phyloP scores from a whole-genome alignment of 768 basidiomycete species.

The Albatrellus ellisii region DNA sequence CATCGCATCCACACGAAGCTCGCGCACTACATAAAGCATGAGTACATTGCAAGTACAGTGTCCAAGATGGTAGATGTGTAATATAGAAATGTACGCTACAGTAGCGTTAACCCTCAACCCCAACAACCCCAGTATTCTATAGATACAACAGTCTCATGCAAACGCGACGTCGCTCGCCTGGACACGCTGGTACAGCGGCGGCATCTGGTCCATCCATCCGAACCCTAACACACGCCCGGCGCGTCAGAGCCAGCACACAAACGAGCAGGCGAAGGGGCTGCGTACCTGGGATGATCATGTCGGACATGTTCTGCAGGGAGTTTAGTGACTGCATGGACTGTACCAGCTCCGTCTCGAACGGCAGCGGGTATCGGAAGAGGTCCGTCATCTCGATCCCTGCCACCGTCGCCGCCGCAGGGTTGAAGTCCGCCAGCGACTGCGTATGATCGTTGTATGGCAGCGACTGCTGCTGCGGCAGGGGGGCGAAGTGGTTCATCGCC shows the following conservation, averaged over 20 bases:
- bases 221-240: slow-evolving; percentile 1
- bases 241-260: background rate
- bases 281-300: slow-evolving; percentile 12
- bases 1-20: too few species aligned
- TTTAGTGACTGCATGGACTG: slow-evolving; percentile 12
- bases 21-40: too few species aligned
- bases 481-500: slow-evolving; percentile 7
- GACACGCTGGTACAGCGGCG: background rate
- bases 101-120: too few species aligned
- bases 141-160: too few species aligned
- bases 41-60: too few species aligned
- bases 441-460: slow-evolving; percentile 13
- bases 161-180: too few species aligned
- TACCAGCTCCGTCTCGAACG: slow-evolving; percentile 11
- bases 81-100: too few species aligned
- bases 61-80: too few species aligned
- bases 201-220: slow-evolving; percentile 14
- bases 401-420: background rate
- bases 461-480: slow-evolving; percentile 4
- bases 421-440: background rate
- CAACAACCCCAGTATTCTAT: too few species aligned
- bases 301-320: slow-evolving; percentile 2
- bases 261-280: background rate
- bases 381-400: slow-evolving; percentile 9
- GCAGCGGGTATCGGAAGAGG: slow-evolving; percentile 12